phyloP scores from a whole-genome alignment of 768 basidiomycete genomes.

The Auriscalpium microsporum region DNA sequence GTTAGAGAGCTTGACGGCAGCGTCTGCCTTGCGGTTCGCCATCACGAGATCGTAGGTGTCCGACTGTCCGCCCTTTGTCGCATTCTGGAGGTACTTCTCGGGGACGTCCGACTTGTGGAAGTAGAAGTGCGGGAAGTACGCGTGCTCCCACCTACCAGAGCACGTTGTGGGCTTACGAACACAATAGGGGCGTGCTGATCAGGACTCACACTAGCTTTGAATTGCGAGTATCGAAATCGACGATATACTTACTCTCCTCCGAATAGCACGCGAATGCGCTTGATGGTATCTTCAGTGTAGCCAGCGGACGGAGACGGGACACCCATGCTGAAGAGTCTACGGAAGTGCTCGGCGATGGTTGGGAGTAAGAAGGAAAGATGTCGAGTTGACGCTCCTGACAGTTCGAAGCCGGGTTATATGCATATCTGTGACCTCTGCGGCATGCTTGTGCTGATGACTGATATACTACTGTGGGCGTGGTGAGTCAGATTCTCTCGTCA shows the following conservation, averaged over 20 bases:
- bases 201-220: conserved; percentile 51
- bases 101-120: conserved; percentile 41
- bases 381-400: too few relatives aligned
- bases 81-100: conserved; percentile 31
- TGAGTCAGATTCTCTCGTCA: too few relatives aligned
- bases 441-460: too few relatives aligned
- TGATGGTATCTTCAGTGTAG: conserved; percentile 38
- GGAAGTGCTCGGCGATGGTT: too few relatives aligned
- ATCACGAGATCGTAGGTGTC: conserved; percentile 40
- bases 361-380: too few relatives aligned
- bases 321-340: background rate
- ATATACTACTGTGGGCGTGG: too few relatives aligned
- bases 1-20: conserved; percentile 28
- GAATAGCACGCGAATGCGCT: conserved; percentile 47
- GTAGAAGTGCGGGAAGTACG: conserved; percentile 46
- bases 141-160: conserved; percentile 42
- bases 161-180: background rate
- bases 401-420: too few relatives aligned
- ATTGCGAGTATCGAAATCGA: conserved; percentile 48
- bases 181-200: background rate
- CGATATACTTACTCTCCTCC: conserved; percentile 34
- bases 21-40: conserved; percentile 29
- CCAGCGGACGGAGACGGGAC: conserved; percentile 6
- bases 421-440: too few relatives aligned
- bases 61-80: conserved; percentile 18